These are phyloP conservation scores for Acmispon strigosus DNA, from an alignment of 306 rosid genomes.

Conservation along the genomic window DNA sequence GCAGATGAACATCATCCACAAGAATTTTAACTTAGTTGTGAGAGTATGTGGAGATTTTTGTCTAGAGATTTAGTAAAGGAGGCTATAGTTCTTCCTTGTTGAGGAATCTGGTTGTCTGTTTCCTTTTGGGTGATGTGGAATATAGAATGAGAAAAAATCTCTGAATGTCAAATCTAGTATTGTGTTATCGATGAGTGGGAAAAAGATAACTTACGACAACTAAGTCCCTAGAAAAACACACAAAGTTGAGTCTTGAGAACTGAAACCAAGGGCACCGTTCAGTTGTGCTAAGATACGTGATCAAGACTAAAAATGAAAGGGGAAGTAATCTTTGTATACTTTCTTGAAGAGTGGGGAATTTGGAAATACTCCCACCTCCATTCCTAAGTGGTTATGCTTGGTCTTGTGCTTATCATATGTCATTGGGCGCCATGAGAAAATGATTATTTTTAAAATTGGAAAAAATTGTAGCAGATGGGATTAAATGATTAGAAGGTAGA, in stretches of 20 bases:
- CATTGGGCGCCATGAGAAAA: neutral
- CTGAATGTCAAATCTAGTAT: neutral
- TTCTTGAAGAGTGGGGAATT: neutral
- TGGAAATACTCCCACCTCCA: neutral
- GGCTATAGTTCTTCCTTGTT: neutral
- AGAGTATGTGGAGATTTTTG: neutral
- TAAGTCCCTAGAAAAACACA: neutral
- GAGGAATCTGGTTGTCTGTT: neutral
- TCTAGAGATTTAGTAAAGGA: neutral
- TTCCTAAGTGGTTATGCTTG: neutral
- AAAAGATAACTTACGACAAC: neutral
- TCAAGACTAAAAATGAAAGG: neutral
- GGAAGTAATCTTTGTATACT: neutral
- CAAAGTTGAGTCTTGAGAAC: constrained; percentile 3
- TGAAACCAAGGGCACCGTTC: neutral
- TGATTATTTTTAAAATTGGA: neutral
- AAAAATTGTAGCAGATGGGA: neutral
- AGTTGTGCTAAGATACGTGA: neutral
- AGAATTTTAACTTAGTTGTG: constrained; percentile 3
- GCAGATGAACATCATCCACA: neutral
- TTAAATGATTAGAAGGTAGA: neutral
- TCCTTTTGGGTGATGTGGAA: neutral
- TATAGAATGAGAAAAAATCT: neutral
- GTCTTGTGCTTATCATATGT: neutral
- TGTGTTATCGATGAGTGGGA: neutral